A percentile compares a stretch with the other conserved stretches of the same genome.
phyloP scores from a whole-genome alignment of 192 early-diverging fungal genomes.

The Backusella liffmaniae region DNA sequence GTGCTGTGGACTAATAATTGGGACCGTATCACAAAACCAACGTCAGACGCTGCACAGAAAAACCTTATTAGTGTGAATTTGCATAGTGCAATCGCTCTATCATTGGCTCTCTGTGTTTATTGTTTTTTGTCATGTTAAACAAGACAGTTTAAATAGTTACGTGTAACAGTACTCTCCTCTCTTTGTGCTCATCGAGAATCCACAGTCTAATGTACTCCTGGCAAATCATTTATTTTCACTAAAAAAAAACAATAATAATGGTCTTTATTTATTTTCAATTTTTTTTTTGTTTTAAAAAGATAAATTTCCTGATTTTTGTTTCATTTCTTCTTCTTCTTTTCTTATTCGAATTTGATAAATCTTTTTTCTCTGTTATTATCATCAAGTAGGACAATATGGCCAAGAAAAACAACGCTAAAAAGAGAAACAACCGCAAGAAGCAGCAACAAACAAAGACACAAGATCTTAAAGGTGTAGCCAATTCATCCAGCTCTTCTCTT shows the following conservation, averaged over 20 bases:
- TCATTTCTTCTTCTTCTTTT: background rate
- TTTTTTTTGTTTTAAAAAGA: background rate
- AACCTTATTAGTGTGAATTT: background rate
- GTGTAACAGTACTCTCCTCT: background rate
- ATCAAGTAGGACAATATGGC: background rate
- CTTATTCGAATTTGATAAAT: background rate
- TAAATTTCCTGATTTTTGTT: background rate
- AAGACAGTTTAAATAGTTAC: conserved; percentile 5
- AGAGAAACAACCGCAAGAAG: background rate
- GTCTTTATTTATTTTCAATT: background rate
- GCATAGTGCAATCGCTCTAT: background rate
- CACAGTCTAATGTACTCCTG: conserved; percentile 2
- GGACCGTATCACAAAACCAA: conserved; percentile 8
- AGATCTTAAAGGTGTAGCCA: background rate
- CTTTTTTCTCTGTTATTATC: background rate
- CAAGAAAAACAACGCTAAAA: conserved; percentile 8
- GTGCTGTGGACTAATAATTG: background rate
- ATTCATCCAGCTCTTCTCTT: conserved; percentile 4
- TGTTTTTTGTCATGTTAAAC: conserved; percentile 5
- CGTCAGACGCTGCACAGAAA: background rate
- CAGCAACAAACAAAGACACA: conserved; percentile 3
- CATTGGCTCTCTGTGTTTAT: conserved; percentile 7
- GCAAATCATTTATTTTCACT: conserved; percentile 6
- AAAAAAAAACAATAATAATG: background rate
- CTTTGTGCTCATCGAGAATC: background rate